Evolutionary conservation across 345 rosid species (phyloP).

Genomic region (Citrus mangshanensis): DNA sequence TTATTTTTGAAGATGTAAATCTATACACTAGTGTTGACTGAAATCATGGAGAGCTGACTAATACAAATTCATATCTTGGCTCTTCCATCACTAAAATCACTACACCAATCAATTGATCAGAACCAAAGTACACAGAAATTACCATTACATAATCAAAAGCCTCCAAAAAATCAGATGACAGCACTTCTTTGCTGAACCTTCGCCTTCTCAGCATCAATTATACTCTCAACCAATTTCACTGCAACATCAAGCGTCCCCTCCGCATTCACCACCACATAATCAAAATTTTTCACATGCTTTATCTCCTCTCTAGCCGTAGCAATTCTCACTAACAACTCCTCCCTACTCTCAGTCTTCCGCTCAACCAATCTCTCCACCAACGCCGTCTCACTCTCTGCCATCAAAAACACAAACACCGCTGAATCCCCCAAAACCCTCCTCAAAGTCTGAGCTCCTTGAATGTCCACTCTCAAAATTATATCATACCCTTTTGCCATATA

Average conservation of each 20-base stretch:
- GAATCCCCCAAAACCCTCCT: conserved; percentile 66
- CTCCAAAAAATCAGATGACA: conserved; percentile 36
- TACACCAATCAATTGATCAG: not conserved
- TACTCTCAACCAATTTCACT: conserved; percentile 57
- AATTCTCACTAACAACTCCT: conserved; percentile 72
- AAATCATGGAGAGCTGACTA: not conserved
- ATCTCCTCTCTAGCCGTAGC: conserved; percentile 84
- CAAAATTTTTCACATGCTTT: conserved; percentile 58
- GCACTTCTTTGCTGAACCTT: conserved; percentile 62
- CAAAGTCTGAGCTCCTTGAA: conserved; percentile 81
- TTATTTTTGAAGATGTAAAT: not conserved
- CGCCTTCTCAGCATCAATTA: conserved; percentile 92
- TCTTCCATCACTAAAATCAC: not conserved
- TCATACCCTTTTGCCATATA: conserved; percentile 68
- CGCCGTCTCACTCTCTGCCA: conserved; percentile 75
- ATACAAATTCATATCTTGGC: too few species aligned
- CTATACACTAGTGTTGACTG: not conserved
- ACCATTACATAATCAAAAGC: not conserved
- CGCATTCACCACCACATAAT: conserved; percentile 82
- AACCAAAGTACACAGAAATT: not conserved
- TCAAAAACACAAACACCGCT: conserved; percentile 72
- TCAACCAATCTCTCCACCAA: conserved; percentile 82
- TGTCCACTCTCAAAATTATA: conserved; percentile 79
- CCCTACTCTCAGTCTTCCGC: conserved; percentile 74
- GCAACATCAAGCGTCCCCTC: conserved; percentile 74